These are phyloP conservation scores for Caryopteris hybrid DNA, from an alignment of 305 asterid genomes.

Conservation along the genomic window DNA sequence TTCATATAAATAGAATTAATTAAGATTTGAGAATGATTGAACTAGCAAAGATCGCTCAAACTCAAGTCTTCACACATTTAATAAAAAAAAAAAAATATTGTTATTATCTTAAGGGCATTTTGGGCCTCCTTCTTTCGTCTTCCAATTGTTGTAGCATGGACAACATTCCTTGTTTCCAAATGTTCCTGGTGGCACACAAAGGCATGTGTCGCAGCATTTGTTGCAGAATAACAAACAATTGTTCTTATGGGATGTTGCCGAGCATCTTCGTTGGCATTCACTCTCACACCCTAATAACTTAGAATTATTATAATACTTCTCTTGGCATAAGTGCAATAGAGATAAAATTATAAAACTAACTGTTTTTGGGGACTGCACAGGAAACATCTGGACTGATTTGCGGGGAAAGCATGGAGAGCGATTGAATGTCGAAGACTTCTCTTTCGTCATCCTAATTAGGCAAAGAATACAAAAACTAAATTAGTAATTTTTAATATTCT, in stretches of 20 bases:
- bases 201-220: slow-evolving; percentile 25
- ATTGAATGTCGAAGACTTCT: neutral
- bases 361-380: slow-evolving; percentile 14
- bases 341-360: neutral
- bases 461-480: neutral
- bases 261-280: slow-evolving; percentile 20
- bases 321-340: neutral
- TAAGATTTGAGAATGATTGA: no score
- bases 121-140: slow-evolving; percentile 27
- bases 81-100: no score
- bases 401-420: neutral
- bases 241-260: slow-evolving; percentile 3
- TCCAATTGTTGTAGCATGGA: slow-evolving; percentile 27
- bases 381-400: neutral
- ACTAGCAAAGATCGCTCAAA: no score
- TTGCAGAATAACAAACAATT: slow-evolving; percentile 20
- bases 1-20: no score
- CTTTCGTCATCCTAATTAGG: neutral
- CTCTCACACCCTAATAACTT: neutral
- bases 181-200: slow-evolving; percentile 35
- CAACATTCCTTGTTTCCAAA: slow-evolving; percentile 28
- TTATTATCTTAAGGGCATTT: slow-evolving; percentile 27
- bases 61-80: no score
- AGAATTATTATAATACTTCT: neutral
- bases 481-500: neutral